Conservation (phyloP, 176 grass and related monocot genomes). For the Phyllostachys edulis region DNA sequence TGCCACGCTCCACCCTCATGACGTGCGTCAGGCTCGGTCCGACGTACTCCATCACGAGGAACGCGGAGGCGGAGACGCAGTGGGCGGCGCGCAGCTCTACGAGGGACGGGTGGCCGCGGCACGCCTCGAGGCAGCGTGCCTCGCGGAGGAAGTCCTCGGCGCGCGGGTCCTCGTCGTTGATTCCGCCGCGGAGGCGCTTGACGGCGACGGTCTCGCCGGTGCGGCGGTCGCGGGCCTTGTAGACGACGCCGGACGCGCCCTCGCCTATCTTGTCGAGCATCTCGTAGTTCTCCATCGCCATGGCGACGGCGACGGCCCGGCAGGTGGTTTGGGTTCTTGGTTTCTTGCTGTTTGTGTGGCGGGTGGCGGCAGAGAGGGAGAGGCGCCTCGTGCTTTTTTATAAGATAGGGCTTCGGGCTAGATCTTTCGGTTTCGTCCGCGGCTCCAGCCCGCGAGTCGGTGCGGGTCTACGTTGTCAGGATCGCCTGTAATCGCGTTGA, state of each 20-base stretch:
- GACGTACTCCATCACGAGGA: slow-evolving; percentile 43
- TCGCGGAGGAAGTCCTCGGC: slow-evolving; percentile 1
- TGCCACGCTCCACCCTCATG: slow-evolving; percentile 2
- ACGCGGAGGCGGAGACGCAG: not conserved
- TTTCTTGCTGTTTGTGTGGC: not conserved
- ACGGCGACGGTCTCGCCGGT: slow-evolving; percentile 21
- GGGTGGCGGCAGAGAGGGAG: not conserved
- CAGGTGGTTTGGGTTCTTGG: not conserved
- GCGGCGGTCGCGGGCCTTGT: slow-evolving; percentile 34
- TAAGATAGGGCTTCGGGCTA: not conserved
- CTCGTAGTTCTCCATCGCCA: slow-evolving; percentile 28
- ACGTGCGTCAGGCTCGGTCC: slow-evolving; percentile 29
- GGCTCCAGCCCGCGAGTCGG: not conserved
- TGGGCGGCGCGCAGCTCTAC: slow-evolving; percentile 22
- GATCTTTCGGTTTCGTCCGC: not conserved
- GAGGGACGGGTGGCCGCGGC: slow-evolving; percentile 25
- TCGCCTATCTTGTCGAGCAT: slow-evolving; percentile 23
- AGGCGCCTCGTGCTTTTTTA: not conserved
- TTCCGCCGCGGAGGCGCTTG: slow-evolving; percentile 6
- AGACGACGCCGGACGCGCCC: slow-evolving; percentile 35
- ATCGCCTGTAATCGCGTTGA: not conserved
- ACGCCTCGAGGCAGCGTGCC: slow-evolving; percentile 1
- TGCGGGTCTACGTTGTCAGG: not conserved
- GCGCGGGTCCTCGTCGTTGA: not conserved
- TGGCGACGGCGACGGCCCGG: not conserved